Evolutionary conservation across 2,329 filamentous ascomycete genomes (phyloP).

Genomic region (Hypomyces perniciosus): DNA sequence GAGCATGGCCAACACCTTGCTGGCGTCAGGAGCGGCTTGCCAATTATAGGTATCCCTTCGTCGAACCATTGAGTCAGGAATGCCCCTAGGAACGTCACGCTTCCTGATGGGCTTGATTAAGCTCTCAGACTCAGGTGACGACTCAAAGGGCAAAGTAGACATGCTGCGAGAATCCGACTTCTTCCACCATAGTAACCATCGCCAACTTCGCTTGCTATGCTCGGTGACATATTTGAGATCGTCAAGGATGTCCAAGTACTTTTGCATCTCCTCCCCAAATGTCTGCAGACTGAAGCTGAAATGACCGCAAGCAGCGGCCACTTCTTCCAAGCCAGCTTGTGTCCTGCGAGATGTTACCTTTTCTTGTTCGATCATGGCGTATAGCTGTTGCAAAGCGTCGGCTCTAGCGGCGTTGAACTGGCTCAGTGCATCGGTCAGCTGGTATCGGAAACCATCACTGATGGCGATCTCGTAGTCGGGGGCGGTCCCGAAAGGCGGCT

Average conservation of each 20-base stretch:
- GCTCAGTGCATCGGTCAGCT: slow-evolving; percentile 66
- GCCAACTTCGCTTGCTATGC: slow-evolving; percentile 59
- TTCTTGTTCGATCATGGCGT: slow-evolving; percentile 64
- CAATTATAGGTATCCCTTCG: slow-evolving; percentile 43
- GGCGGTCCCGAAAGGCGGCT: slow-evolving; percentile 60
- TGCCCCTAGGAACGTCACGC: slow-evolving; percentile 42
- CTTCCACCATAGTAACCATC: slow-evolving; percentile 72
- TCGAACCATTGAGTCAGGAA: slow-evolving; percentile 42
- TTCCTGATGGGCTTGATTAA: slow-evolving; percentile 38
- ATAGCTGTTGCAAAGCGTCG: slow-evolving; percentile 67
- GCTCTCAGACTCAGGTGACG: slow-evolving; percentile 29
- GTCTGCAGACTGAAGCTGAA: slow-evolving; percentile 84
- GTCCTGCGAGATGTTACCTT: slow-evolving; percentile 59
- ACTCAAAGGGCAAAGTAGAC: slow-evolving; percentile 18
- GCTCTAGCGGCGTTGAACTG: slow-evolving; percentile 67
- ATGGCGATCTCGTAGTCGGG: slow-evolving; percentile 42
- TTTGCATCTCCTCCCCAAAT: slow-evolving; percentile 79
- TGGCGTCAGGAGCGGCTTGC: slow-evolving; percentile 39
- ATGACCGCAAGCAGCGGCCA: slow-evolving; percentile 85
- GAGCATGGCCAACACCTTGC: slow-evolving; percentile 31
- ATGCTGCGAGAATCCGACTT: slow-evolving; percentile 7
- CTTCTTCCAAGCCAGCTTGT: slow-evolving; percentile 84
- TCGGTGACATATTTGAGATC: slow-evolving; percentile 67
- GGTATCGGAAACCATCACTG: slow-evolving; percentile 69
- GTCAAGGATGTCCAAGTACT: slow-evolving; percentile 72